Base-by-base conservation (phyloP, 176 grass and related monocot species). In the Lolium perenne region DNA sequence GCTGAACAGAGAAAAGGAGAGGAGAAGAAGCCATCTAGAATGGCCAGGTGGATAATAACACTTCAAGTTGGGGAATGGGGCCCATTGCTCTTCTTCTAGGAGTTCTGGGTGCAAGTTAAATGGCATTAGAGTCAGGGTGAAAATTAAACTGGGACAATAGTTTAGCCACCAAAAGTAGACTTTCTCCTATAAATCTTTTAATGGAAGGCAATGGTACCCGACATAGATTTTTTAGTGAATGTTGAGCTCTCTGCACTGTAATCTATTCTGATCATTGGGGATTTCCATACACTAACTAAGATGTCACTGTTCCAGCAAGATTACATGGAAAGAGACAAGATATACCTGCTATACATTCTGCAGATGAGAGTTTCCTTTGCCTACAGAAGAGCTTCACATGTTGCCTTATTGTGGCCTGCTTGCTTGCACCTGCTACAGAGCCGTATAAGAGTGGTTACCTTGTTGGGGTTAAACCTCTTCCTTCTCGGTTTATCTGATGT, bases 361-460 rank as follows among this genome's bases (percentile, higher is more conserved):
- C 23, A 83, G 75, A 75, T 41, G 25, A 53, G 40, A 84, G 69
- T 75, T 74, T 75, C 29, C 20, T 75, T 49, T 51, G 49, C 50
- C 89, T 91, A 91, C 58, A 93, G 76, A 90, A 93, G 69, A 23
- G 83, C 95, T 88, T 98, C 93, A 74, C 95, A 98, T 38, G 95
- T 98, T 77, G 93, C 93, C 56, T 98, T 98, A 35, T 98, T 98
- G 88, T 95, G 93, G 29, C 95, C 95, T 60, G 88, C 80, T 86
- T 88, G 86, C 87, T 98, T 95, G 80, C 95, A 98, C 93, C 93
- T 93, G 87, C 93, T 95, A 82, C 95, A 98, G 59, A 95, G 95
- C 29, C 95, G 83, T 46, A 95, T 38, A 60, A 91, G 85, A 17
- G 89, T 95, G 17, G 82, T 80, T 17, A 83, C 76, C 81, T 93